Evolutionary conservation across 2,329 filamentous ascomycete species (phyloP).

Genomic region (Passalora sequoiae): DNA sequence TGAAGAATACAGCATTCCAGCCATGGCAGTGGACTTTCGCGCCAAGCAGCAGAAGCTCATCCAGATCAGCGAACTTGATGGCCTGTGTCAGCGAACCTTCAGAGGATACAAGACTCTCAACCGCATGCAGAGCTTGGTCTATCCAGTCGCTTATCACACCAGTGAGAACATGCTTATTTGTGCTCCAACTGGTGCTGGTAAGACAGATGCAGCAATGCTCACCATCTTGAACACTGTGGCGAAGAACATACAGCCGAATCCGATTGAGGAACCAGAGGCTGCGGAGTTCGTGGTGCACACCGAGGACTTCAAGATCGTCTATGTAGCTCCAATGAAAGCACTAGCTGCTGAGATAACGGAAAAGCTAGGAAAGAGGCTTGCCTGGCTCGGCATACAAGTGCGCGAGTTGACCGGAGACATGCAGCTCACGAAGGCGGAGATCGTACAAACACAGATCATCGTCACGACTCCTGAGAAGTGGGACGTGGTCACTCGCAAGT

Average conservation of each 20-base stretch:
- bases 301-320: conserved; percentile 96
- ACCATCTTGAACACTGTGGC: conserved; percentile 86
- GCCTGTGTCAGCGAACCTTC: conserved; percentile 85
- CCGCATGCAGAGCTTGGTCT: conserved; percentile 96
- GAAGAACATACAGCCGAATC: conserved; percentile 77
- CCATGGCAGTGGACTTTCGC: conserved; percentile 69
- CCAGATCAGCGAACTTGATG: conserved; percentile 76
- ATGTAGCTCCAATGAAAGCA: conserved; percentile 98
- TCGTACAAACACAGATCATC: conserved; percentile 93
- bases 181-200: conserved; percentile 89
- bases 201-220: conserved; percentile 97
- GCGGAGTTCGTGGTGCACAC: conserved; percentile 75
- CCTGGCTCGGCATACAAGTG: conserved; percentile 88
- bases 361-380: conserved; percentile 83
- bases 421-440: conserved; percentile 95
- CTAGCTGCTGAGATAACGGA: conserved; percentile 93
- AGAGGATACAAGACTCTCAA: conserved; percentile 90
- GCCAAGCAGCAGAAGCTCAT: conserved; percentile 70
- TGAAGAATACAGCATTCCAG: conserved; percentile 84
- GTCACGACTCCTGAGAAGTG: conserved; percentile 99
- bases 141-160: conserved; percentile 89
- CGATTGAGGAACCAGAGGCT: conserved; percentile 65
- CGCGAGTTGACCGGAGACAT: conserved; percentile 97
- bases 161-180: conserved; percentile 99
- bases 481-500: conserved; percentile 97